phyloP scores from a whole-genome alignment of 2,329 filamentous ascomycete species.

The Trichoderma guizhouense region DNA sequence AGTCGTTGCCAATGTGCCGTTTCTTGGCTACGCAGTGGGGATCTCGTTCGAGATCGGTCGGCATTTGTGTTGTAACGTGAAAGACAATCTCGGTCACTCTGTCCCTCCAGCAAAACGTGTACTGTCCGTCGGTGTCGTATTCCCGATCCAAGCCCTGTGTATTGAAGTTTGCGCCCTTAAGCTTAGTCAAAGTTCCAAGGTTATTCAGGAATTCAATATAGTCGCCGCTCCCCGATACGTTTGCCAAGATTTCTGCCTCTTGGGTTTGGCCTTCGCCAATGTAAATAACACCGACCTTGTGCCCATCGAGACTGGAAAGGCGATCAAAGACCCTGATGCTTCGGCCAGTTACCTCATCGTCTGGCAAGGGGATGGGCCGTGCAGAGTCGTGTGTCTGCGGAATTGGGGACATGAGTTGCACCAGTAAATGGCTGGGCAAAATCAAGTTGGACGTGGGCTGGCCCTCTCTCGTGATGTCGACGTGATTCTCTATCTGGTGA shows the following conservation, averaged over 20 bases:
- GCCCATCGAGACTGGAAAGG: conserved; percentile 85
- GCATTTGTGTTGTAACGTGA: conserved; percentile 97
- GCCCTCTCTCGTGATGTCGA: conserved; percentile 48
- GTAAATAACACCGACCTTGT: conserved; percentile 94
- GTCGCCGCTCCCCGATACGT: conserved; percentile 79
- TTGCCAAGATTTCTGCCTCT: conserved; percentile 82
- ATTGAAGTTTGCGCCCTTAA: conserved; percentile 85
- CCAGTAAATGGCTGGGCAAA: conserved; percentile 69
- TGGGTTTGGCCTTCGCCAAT: conserved; percentile 81
- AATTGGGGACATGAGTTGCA: conserved; percentile 64
- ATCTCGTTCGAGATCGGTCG: conserved; percentile 75
- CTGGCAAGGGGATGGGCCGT: conserved; percentile 73
- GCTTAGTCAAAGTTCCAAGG: conserved; percentile 74
- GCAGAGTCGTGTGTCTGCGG: conserved; percentile 56
- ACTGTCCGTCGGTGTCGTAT: conserved; percentile 76
- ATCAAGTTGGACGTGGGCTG: conserved; percentile 57
- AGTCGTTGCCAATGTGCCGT: conserved; percentile 93
- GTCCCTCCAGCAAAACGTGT: conserved; percentile 91
- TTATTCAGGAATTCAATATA: conserved; percentile 82
- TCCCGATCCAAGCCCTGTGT: conserved; percentile 83
- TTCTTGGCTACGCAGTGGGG: conserved; percentile 81
- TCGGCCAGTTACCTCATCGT: conserved; percentile 65
- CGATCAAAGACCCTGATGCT: conserved; percentile 80
- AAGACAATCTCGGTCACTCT: conserved; percentile 93
- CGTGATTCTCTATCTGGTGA: conserved; percentile 50